These are phyloP conservation scores for Pseudomicrostroma phylloplanum DNA, from an alignment of 1,284 basidiomycete genomes.

Conservation along the genomic window DNA sequence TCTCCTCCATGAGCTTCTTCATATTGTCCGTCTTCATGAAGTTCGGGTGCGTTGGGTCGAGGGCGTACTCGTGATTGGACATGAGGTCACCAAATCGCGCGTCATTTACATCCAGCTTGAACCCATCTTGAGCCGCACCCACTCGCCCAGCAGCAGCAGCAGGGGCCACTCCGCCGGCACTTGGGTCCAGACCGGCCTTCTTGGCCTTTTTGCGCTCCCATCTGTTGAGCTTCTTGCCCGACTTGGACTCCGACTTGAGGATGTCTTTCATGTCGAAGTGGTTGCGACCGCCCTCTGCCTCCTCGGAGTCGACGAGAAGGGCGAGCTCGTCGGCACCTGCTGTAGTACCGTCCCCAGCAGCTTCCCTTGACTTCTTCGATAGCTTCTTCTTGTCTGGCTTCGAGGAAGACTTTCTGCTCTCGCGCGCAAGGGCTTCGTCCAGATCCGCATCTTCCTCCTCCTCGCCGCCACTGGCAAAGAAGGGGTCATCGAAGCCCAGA, in stretches of 20 bases:
- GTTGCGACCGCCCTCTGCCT: constrained; percentile 42
- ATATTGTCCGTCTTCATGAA: constrained; percentile 48
- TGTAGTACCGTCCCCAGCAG: constrained; percentile 13
- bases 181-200: constrained; percentile 24
- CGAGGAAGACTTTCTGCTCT: constrained; percentile 67
- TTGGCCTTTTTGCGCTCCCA: constrained; percentile 33
- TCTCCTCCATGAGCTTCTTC: constrained; percentile 39
- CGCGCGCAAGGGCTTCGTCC: constrained; percentile 48
- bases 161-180: constrained; percentile 52
- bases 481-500: constrained; percentile 57
- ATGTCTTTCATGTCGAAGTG: constrained; percentile 92
- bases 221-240: constrained; percentile 56
- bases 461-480: constrained; percentile 50
- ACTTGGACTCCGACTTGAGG: constrained; percentile 65
- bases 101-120: constrained; percentile 78
- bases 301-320: constrained; percentile 26
- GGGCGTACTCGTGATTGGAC: constrained; percentile 76
- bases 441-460: constrained; percentile 37
- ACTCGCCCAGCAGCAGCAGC: constrained; percentile 44
- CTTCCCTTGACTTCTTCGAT: constrained; percentile 2
- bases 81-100: constrained; percentile 79
- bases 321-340: constrained; percentile 21
- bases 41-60: constrained; percentile 84
- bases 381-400: constrained; percentile 18
- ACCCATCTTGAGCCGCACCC: constrained; percentile 53